Base-by-base conservation (phyloP, 2,329 filamentous ascomycete species). In the Cercospora sesami region DNA sequence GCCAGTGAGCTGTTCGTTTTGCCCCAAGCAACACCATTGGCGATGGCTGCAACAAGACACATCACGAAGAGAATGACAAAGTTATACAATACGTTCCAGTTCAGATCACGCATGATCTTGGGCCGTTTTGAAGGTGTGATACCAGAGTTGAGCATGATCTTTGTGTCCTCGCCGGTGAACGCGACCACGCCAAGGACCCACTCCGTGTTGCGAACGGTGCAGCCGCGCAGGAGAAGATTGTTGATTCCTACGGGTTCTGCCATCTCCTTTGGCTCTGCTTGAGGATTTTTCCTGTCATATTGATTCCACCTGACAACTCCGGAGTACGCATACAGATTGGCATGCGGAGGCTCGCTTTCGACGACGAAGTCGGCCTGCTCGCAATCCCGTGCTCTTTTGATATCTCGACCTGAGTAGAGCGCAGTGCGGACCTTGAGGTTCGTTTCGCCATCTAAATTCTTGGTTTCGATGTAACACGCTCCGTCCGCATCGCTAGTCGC, bases 81-180 rank as follows among this genome's bases (percentile, higher is more conserved):
- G 81, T 99, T 99, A 86, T 94, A 96, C 69, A 98, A 86, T 79
- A 99, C 94, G 79, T 97, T 97, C 87, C 93, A 96, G 83, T 99
- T 99, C 73, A 99, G 86, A 78, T 97, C 94, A 71, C 93, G 90
- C 63, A 94, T 92, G 75, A 99, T 94, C 73, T 92, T 89, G 42
- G 95, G 89, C 70, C 94, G 91, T 83, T 99, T 99, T 78, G 89
- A 96, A 12, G 96, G 95, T 1, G 95, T 99, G 70, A 94, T 90
- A 68, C 95, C 95, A 30, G 95, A 92, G 78, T 99, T 99, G 83
- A 97, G 91, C 95, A 99, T 99, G 79, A 97, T 98, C 82, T 98
- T 99, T 36, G 94, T 97, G 79, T 99, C 94, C 76, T 94, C 89
- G 36, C 95, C 95, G 14, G 95, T 98, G 81, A 96, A 99, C 18